phyloP scores from a whole-genome alignment of 2,329 filamentous ascomycete species.

The Fusarium succisae region DNA sequence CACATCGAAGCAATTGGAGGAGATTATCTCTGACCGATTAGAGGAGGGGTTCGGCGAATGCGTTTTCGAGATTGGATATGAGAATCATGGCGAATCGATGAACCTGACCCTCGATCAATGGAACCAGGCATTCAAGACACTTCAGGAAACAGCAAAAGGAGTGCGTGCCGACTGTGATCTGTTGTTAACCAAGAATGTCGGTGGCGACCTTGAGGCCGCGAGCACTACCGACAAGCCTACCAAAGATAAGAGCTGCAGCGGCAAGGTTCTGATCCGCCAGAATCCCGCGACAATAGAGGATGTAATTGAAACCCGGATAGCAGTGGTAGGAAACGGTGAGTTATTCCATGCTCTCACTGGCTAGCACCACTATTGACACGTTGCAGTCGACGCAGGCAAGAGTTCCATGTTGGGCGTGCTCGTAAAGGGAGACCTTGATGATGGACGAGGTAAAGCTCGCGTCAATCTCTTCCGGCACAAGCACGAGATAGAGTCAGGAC shows the following conservation, averaged over 20 bases:
- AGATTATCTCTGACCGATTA: conserved; percentile 73
- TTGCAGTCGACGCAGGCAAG: conserved; percentile 90
- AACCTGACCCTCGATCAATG: conserved; percentile 78
- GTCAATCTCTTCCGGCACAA: conserved; percentile 98
- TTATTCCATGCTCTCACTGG: not conserved
- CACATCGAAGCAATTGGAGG: conserved; percentile 69
- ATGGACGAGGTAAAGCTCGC: conserved; percentile 90
- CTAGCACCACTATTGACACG: conserved; percentile 18
- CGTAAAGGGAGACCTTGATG: conserved; percentile 94
- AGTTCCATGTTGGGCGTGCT: conserved; percentile 95
- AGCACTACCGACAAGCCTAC: conserved; percentile 60
- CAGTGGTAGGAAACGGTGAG: conserved; percentile 91
- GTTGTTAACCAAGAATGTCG: conserved; percentile 90
- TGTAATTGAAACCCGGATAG: conserved; percentile 94
- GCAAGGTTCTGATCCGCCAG: conserved; percentile 87
- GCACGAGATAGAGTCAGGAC: conserved; percentile 94
- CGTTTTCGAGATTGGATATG: conserved; percentile 90
- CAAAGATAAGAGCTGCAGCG: conserved; percentile 79
- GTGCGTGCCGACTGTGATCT: conserved; percentile 80
- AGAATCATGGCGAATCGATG: conserved; percentile 90
- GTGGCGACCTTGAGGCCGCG: conserved; percentile 77
- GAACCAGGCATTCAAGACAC: conserved; percentile 72
- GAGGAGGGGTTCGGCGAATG: conserved; percentile 88
- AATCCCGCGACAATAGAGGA: conserved; percentile 79
- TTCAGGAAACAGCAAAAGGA: conserved; percentile 71